Evolutionary conservation across 2,329 filamentous ascomycete genomes (phyloP).

Genomic region (Talaromyces piceae): DNA sequence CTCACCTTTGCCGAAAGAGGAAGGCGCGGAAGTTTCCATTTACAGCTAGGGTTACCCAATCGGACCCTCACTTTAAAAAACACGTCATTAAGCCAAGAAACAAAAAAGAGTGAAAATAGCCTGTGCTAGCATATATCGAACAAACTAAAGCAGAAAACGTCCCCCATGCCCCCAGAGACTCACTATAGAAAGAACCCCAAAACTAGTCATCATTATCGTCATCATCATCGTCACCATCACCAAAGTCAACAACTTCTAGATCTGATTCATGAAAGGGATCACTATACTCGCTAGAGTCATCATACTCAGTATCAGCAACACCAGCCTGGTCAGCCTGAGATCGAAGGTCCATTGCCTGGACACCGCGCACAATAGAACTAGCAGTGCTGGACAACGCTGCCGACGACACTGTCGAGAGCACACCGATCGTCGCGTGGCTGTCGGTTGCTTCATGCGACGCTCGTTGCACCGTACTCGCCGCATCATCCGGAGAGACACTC

Average conservation of each 20-base stretch:
- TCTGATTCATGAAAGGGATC: not conserved
- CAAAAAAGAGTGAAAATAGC: no score
- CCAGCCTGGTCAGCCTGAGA: not conserved
- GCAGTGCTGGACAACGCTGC: slow-evolving; percentile 2
- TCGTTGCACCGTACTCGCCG: slow-evolving; percentile 26
- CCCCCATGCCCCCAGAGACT: no score
- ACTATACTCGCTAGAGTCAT: not conserved
- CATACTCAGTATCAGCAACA: not conserved
- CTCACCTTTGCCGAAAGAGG: not conserved
- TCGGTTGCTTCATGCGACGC: slow-evolving; percentile 31
- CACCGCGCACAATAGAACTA: not conserved
- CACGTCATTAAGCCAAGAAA: not conserved
- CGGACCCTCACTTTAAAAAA: not conserved
- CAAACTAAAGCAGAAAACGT: no score
- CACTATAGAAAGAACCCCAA: no score
- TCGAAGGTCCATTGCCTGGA: slow-evolving; percentile 1
- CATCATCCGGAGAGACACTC: slow-evolving; percentile 20
- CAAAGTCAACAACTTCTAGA: slow-evolving; percentile 4
- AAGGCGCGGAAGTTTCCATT: not conserved
- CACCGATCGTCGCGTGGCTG: slow-evolving; percentile 18
- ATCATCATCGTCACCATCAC: slow-evolving; percentile 9
- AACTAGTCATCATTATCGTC: slow-evolving; percentile 11
- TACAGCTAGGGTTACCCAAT: not conserved
- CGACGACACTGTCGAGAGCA: slow-evolving; percentile 9
- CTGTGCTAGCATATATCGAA: no score